Percentiles rank a stretch among this genome's conserved stretches.
phyloP scores from a whole-genome alignment of 2,329 filamentous ascomycete genomes.

The Penicillium sp. region DNA sequence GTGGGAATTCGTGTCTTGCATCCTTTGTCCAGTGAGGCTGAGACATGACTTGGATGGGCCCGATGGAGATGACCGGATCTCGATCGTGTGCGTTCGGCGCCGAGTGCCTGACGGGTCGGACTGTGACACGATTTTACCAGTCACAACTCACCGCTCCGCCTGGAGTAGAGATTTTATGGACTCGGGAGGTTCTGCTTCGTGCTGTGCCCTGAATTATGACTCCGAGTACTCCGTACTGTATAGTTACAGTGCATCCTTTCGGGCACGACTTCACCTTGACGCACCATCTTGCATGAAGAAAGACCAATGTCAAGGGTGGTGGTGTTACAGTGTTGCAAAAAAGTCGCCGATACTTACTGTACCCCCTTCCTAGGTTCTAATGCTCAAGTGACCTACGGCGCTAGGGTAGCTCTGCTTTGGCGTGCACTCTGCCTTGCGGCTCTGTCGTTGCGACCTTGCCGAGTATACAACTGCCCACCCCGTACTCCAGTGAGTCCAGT shows the following conservation, averaged over 20 bases:
- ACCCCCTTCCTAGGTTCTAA: too few species aligned
- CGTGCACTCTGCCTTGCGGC: not conserved
- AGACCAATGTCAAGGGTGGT: conserved; percentile 17
- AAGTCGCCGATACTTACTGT: not conserved
- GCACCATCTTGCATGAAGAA: not conserved
- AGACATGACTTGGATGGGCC: not conserved
- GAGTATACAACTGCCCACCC: not conserved
- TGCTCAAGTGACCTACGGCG: not conserved
- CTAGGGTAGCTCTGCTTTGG: not conserved
- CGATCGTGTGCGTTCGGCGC: not conserved
- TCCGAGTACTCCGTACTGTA: too few species aligned
- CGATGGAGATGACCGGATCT: not conserved
- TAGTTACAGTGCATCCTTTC: not conserved
- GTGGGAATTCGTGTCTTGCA: not conserved
- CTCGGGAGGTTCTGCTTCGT: too few species aligned
- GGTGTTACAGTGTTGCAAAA: conserved; percentile 1
- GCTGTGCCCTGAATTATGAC: too few species aligned
- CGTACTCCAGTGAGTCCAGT: too few species aligned
- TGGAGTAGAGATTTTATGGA: not conserved
- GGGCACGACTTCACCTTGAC: not conserved
- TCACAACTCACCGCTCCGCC: too few species aligned
- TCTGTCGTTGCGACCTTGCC: not conserved
- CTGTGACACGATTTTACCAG: not conserved
- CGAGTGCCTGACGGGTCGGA: not conserved
- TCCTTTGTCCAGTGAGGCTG: not conserved